Evolutionary conservation across 2,329 filamentous ascomycete species (phyloP), one percentile per base, ranked within the genome.

Genomic region (Leptodontidium sp.): DNA sequence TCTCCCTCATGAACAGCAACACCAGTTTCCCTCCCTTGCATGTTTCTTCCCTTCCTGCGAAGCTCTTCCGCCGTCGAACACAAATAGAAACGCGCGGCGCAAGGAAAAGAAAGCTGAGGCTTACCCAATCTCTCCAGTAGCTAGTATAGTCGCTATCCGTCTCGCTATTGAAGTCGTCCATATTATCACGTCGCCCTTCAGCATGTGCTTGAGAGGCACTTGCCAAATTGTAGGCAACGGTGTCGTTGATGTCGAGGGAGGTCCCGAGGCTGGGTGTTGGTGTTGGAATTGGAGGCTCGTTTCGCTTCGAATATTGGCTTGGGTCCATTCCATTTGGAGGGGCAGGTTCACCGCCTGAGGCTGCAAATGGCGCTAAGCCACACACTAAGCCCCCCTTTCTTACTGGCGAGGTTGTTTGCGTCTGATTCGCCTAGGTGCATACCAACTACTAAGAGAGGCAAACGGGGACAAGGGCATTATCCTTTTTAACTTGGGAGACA

Each of bases 81-180:
- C 6, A 17, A 55, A 59, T 53, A 45, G 50, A 67, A 64, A 67
- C 58, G 64, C 63, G 61, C 64, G 66, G 72, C 71, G 72, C 66
- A 68, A 70, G 64, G 63, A 64, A 73, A 73, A 57, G 17, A 57
- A 55, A 64, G 69, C 24, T 64, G 47, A 62, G 52, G 90, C 93
- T 84, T 85, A 98, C 96, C 96, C 96, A 99, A 83, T 99, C 96
- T 81, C 95, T 87, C 96, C 96, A 99, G 82, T 98, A 99, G 82
- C 94, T 98, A 61, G 96, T 98, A 81, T 98, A 99, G 84, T 99
- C 96, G 82, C 94, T 98, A 80, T 99, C 96, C 14, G 94, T 97
- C 82, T 99, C 96, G 79, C 94, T 98, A 74, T 93, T 94, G 82
- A 96, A 98, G 83, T 98, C 95, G 80, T 98, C 96, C 96, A 98